Evolutionary conservation across 495 filamentous ascomycete species (phyloP).

Genomic region (Corynascus novoguineensis): DNA sequence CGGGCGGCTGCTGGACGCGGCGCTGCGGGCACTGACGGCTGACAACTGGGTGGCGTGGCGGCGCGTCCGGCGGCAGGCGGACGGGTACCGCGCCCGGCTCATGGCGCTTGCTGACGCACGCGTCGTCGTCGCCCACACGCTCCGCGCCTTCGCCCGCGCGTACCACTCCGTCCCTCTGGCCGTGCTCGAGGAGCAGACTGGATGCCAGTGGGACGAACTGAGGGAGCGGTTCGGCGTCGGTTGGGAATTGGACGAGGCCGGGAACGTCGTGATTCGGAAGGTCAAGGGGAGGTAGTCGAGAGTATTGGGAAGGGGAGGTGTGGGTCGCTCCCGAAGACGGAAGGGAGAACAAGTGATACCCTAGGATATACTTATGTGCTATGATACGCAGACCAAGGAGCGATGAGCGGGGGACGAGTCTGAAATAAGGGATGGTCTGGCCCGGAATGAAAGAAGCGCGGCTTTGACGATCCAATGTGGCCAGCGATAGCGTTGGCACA

Average conservation of each 20-base stretch:
- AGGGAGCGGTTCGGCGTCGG: constrained; percentile 60
- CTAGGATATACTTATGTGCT: neutral
- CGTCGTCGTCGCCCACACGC: constrained; percentile 61
- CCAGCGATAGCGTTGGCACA: too few species aligned
- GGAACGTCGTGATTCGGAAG: constrained; percentile 65
- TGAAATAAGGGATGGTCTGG: too few species aligned
- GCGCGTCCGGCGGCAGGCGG: constrained; percentile 61
- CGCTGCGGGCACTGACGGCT: constrained; percentile 65
- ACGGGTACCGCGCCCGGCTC: constrained; percentile 67
- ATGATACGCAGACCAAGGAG: too few species aligned
- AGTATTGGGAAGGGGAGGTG: neutral
- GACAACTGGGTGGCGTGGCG: constrained; percentile 81
- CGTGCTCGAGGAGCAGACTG: constrained; percentile 59
- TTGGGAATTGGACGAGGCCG: constrained; percentile 60
- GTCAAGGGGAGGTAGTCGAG: constrained; percentile 35
- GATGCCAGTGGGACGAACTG: constrained; percentile 62
- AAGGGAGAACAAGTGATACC: neutral
- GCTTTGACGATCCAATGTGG: too few species aligned
- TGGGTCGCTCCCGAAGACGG: too few species aligned
- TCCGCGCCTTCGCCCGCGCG: constrained; percentile 76
- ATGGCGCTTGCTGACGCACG: constrained; percentile 73
- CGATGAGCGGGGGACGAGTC: too few species aligned
- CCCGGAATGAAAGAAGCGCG: too few species aligned
- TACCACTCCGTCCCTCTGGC: constrained; percentile 68
- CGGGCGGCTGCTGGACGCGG: constrained; percentile 53